Conservation (phyloP, 192 early-diverging fungal genomes). For the Backusella australiensis region DNA sequence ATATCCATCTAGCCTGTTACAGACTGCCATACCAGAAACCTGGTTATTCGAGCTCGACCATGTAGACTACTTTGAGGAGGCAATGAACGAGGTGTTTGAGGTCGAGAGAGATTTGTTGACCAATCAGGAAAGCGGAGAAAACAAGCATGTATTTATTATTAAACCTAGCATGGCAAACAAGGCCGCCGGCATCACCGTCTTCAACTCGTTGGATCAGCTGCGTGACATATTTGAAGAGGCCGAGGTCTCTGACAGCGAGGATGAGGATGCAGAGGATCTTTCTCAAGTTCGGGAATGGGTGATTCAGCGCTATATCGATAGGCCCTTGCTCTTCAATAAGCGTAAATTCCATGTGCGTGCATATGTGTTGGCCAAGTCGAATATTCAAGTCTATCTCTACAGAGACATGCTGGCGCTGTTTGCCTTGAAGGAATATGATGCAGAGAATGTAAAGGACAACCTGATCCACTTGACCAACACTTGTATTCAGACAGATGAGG, state of each 20-base stretch:
- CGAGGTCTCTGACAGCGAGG: slow-evolving; percentile 42
- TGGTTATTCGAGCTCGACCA: slow-evolving; percentile 66
- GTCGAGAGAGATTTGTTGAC: slow-evolving; percentile 51
- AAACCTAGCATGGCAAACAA: slow-evolving; percentile 66
- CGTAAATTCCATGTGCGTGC: slow-evolving; percentile 70
- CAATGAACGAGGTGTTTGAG: slow-evolving; percentile 65
- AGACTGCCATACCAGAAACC: slow-evolving; percentile 54
- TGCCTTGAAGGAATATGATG: slow-evolving; percentile 50
- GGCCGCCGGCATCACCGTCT: slow-evolving; percentile 61
- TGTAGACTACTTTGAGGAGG: slow-evolving; percentile 65
- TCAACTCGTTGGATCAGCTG: slow-evolving; percentile 52
- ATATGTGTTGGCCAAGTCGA: slow-evolving; percentile 59
- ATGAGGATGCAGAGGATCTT: slow-evolving; percentile 35
- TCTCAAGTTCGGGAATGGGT: slow-evolving; percentile 71
- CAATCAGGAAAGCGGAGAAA: slow-evolving; percentile 39
- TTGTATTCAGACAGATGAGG: slow-evolving; percentile 53
- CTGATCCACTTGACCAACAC: slow-evolving; percentile 64
- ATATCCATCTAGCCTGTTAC: slow-evolving; percentile 51
- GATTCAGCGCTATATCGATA: slow-evolving; percentile 62
- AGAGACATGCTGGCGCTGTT: slow-evolving; percentile 64
- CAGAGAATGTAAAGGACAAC: slow-evolving; percentile 42
- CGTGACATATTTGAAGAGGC: slow-evolving; percentile 39
- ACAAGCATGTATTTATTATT: slow-evolving; percentile 51
- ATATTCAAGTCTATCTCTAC: slow-evolving; percentile 57
- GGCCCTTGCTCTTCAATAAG: slow-evolving; percentile 48